Percentiles rank a stretch among this genome's conserved stretches.
Evolutionary conservation across 306 rosid genomes (phyloP).

Genomic region (Spatholobus suberectus): DNA sequence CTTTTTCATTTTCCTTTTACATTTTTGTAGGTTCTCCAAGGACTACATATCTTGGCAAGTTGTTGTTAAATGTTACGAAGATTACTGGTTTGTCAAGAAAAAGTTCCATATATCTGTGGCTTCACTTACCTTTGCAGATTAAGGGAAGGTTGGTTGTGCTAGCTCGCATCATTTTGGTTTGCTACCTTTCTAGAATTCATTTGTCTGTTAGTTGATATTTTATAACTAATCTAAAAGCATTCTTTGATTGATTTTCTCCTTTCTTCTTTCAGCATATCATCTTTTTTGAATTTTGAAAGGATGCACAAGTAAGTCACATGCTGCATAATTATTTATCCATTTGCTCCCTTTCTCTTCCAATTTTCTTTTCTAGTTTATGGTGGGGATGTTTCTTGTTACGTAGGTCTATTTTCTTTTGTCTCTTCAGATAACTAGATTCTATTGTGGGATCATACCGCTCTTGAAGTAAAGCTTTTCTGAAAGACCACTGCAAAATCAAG

Average conservation of each 20-base stretch:
- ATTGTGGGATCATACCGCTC: neutral
- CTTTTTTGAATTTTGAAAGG: neutral
- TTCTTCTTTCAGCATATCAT: neutral
- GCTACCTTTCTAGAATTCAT: neutral
- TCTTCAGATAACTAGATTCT: neutral
- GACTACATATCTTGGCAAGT: constrained; percentile 28
- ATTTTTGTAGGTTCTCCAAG: constrained; percentile 36
- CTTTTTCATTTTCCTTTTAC: constrained; percentile 20
- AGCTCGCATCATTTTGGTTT: constrained; percentile 20
- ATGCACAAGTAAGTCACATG: neutral
- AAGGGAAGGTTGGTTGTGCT: constrained; percentile 50
- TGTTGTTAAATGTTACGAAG: constrained; percentile 31
- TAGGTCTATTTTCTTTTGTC: neutral
- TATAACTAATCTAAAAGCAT: neutral
- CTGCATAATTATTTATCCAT: neutral
- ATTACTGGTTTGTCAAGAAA: constrained; percentile 12
- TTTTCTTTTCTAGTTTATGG: constrained; percentile 23
- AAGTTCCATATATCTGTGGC: constrained; percentile 15
- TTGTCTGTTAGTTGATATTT: neutral
- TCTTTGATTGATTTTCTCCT: neutral
- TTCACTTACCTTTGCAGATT: constrained; percentile 28
- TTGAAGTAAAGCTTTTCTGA: constrained; percentile 32
- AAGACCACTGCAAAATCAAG: constrained; percentile 15
- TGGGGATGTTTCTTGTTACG: neutral
- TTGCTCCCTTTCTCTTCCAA: neutral